Evolutionary conservation across 257 asterid genomes (phyloP).

Genomic region (Linaria vulgaris): DNA sequence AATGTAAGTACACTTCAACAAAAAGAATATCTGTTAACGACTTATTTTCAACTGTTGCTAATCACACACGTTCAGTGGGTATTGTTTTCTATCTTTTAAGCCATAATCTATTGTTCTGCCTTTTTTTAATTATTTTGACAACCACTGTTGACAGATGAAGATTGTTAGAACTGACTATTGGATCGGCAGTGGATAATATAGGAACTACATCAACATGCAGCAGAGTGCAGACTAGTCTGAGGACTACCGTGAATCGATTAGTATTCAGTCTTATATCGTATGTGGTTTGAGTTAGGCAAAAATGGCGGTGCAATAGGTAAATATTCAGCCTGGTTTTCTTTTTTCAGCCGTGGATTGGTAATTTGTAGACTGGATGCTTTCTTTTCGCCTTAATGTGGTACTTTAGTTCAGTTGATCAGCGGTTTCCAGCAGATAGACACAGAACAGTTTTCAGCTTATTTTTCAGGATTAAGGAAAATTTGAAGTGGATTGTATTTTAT

Average conservation of each 20-base stretch:
- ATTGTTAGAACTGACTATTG: constrained; percentile 17
- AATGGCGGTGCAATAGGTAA: background rate
- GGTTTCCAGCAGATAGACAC: constrained; percentile 20
- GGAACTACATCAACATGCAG: constrained; percentile 29
- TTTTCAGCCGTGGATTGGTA: background rate
- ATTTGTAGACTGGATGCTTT: background rate
- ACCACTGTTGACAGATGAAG: constrained; percentile 23
- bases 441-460: constrained; percentile 26
- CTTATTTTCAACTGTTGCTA: background rate
- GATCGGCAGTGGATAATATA: constrained; percentile 27
- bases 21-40: background rate
- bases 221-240: constrained; percentile 19
- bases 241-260: constrained; percentile 12
- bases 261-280: constrained; percentile 2
- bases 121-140: background rate
- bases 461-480: constrained; percentile 12
- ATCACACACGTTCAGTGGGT: background rate
- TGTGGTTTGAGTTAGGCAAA: background rate
- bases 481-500: constrained; percentile 3
- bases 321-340: constrained; percentile 6
- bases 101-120: background rate
- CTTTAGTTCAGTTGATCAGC: constrained; percentile 4
- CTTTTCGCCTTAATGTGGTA: constrained; percentile 12
- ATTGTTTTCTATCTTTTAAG: no score
- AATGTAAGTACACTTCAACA: constrained; percentile 30